phyloP scores from a whole-genome alignment of 345 rosid species.

The Hypericum androsaemum region DNA sequence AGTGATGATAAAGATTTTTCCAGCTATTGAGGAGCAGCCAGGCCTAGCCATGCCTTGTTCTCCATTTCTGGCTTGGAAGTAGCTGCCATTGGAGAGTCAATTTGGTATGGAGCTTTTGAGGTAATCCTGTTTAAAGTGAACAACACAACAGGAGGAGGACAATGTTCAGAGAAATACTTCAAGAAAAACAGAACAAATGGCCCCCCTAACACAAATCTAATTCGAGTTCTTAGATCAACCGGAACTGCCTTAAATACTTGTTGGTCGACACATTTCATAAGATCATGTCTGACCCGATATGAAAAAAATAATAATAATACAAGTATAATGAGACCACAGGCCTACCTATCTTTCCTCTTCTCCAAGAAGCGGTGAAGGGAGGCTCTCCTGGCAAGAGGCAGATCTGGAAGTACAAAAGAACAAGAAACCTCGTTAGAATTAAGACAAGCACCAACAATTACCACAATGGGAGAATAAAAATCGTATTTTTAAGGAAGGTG shows the following conservation, averaged over 20 bases:
- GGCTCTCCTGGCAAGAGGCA: constrained; percentile 83
- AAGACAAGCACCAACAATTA: no score
- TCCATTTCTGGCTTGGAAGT: constrained; percentile 30
- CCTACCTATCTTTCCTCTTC: constrained; percentile 90
- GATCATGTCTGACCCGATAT: no score
- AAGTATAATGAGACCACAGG: background rate
- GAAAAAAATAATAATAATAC: background rate
- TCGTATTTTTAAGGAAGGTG: no score
- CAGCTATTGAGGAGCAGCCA: constrained; percentile 32
- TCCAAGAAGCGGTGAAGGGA: constrained; percentile 89
- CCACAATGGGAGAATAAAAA: background rate
- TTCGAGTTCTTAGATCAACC: background rate
- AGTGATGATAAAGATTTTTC: no score
- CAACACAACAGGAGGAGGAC: constrained; percentile 2
- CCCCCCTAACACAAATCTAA: background rate
- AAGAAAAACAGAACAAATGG: background rate
- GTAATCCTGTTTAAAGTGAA: constrained; percentile 35
- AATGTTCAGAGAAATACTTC: background rate
- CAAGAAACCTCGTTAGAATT: constrained; percentile 1
- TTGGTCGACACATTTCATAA: no score
- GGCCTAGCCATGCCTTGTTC: constrained; percentile 63
- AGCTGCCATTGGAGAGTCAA: constrained; percentile 16
- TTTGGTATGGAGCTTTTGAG: constrained; percentile 56
- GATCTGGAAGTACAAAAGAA: constrained; percentile 32
- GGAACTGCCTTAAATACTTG: background rate